These are phyloP conservation scores for Aphanomyces euteiches DNA, from an alignment of 352 stramenopile genomes.

Conservation along the genomic window DNA sequence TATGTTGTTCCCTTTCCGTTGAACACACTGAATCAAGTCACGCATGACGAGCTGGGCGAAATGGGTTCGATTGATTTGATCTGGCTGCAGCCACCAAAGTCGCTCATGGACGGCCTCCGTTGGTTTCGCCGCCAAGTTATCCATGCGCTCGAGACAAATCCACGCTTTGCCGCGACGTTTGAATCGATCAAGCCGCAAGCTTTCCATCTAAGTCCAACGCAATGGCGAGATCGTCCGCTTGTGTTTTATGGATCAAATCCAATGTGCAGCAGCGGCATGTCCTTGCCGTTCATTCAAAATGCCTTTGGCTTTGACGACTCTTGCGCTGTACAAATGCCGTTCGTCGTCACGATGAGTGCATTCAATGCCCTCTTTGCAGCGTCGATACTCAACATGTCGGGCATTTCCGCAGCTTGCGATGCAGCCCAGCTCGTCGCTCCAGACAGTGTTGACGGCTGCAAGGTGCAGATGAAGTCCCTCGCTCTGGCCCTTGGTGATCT, in stretches of 20 bases:
- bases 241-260: slow-evolving; percentile 5
- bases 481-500: no score
- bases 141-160: background rate
- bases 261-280: background rate
- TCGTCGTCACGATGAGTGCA: background rate
- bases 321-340: background rate
- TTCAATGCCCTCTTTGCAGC: slow-evolving; percentile 4
- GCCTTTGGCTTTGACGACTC: slow-evolving; percentile 23
- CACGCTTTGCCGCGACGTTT: background rate
- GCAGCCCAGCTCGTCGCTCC: no score
- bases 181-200: background rate
- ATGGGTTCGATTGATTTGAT: slow-evolving; percentile 17
- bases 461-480: no score
- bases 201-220: background rate
- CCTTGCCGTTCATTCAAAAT: slow-evolving; percentile 7
- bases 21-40: background rate
- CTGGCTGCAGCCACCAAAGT: background rate
- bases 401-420: background rate
- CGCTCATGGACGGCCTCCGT: background rate
- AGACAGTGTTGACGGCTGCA: no score
- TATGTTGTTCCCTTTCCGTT: slow-evolving; percentile 14
- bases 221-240: background rate
- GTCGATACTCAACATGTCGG: background rate
- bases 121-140: background rate
- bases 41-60: slow-evolving; percentile 5